Percentiles rank a stretch among this genome's conserved stretches.
Conservation (phyloP, 1,139 yeast species). For the Kodamaea suecica region DNA sequence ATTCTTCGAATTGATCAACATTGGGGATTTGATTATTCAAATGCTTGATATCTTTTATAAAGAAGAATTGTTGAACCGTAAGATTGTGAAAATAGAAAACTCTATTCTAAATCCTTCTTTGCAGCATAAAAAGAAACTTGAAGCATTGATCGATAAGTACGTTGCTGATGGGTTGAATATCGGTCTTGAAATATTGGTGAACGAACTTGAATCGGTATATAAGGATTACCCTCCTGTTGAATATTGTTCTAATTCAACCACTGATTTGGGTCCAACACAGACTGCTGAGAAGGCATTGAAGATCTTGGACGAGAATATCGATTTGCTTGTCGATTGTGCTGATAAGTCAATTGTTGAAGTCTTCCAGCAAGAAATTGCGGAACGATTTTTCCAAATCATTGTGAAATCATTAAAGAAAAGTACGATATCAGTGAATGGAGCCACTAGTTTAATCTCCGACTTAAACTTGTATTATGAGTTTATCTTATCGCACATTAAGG, state of each 20-base stretch:
- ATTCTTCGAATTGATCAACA: constrained; percentile 85
- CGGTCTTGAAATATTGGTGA: constrained; percentile 84
- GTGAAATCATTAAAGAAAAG: constrained; percentile 71
- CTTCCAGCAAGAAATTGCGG: constrained; percentile 91
- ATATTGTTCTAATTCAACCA: constrained; percentile 8
- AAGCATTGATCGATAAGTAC: constrained; percentile 74
- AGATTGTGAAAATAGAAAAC: constrained; percentile 61
- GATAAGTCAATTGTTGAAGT: constrained; percentile 88
- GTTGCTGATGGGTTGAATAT: constrained; percentile 91
- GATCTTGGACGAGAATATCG: constrained; percentile 70
- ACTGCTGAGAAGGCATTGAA: constrained; percentile 66
- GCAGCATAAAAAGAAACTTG: constrained; percentile 77
- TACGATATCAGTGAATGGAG: constrained; percentile 76
- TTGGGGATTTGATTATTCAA: constrained; percentile 89
- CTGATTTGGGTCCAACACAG: constrained; percentile 55
- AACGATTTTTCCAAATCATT: constrained; percentile 72
- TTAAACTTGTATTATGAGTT: constrained; percentile 75
- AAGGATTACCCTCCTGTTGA: constrained; percentile 22
- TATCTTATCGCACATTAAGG: constrained; percentile 52
- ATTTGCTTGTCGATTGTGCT: constrained; percentile 74
- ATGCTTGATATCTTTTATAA: constrained; percentile 90
- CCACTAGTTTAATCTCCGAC: constrained; percentile 71
- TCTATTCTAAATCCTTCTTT: constrained; percentile 80
- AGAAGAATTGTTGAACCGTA: constrained; percentile 68
- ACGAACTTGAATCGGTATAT: constrained; percentile 56